Percentiles rank a stretch among this genome's conserved stretches.
Evolutionary conservation across 371 early-diverging fungal species (phyloP).

Genomic region (Batrachochytrium dendrobatidis): DNA sequence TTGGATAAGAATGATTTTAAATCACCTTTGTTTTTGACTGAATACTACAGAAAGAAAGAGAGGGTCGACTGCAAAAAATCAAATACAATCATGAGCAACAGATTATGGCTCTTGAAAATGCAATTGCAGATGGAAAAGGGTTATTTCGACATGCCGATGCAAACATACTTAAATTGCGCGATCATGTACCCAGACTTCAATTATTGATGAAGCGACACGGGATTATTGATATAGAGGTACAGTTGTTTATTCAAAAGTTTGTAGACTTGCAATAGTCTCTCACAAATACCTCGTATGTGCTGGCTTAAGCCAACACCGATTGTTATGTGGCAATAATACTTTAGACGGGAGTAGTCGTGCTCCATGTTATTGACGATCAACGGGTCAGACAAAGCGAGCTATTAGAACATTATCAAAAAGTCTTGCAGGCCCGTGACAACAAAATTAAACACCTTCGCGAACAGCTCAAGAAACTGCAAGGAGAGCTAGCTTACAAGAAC

Average conservation of each 20-base stretch:
- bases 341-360: neutral
- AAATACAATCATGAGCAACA: neutral
- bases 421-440: conserved; percentile 1
- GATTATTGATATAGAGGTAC: neutral
- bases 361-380: conserved; percentile 1
- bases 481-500: neutral
- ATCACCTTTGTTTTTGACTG: neutral
- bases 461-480: conserved; percentile 2
- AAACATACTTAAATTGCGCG: neutral
- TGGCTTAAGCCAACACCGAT: too few species aligned
- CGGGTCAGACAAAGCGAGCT: conserved; percentile 3
- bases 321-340: too few species aligned
- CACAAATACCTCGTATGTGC: too few species aligned
- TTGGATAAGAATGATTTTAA: neutral
- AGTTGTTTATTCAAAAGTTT: neutral
- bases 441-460: neutral
- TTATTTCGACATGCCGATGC: neutral
- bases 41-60: neutral
- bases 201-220: neutral
- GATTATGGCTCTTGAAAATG: neutral
- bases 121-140: neutral
- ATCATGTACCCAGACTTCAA: neutral
- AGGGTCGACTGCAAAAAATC: neutral
- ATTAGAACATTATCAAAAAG: neutral
- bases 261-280: too few species aligned